Conservation (phyloP, 177 flowering plant species). For the Vitis hybrid region DNA sequence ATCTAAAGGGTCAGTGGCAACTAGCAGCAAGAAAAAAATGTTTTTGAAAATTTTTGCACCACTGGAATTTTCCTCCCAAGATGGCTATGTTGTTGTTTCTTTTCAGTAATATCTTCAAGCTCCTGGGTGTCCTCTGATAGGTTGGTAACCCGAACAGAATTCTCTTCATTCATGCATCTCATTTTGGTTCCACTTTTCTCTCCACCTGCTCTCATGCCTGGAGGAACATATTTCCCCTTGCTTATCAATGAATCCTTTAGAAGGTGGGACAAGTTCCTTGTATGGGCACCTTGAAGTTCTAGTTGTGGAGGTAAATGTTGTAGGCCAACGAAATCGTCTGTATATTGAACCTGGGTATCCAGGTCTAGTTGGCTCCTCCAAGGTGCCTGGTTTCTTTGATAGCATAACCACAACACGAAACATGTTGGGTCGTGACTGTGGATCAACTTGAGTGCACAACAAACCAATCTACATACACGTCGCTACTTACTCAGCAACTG, state of each 20-base stretch:
- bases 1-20: too few species aligned
- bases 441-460: slow-evolving; percentile 76
- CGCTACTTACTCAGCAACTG: slow-evolving; percentile 44
- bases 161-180: slow-evolving; percentile 88
- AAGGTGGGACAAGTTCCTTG: slow-evolving; percentile 70
- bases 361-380: slow-evolving; percentile 76
- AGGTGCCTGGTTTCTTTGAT: slow-evolving; percentile 51
- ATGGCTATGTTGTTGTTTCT: too few species aligned
- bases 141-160: slow-evolving; percentile 88
- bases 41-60: too few species aligned
- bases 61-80: too few species aligned
- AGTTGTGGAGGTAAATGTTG: slow-evolving; percentile 17
- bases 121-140: slow-evolving; percentile 90
- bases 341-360: slow-evolving; percentile 55
- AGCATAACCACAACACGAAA: slow-evolving; percentile 58
- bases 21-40: too few species aligned
- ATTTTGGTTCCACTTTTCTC: slow-evolving; percentile 67
- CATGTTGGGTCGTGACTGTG: slow-evolving; percentile 66
- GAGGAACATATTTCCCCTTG: slow-evolving; percentile 76
- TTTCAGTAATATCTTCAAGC: slow-evolving; percentile 35
- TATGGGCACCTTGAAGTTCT: slow-evolving; percentile 61
- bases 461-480: slow-evolving; percentile 76
- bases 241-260: slow-evolving; percentile 56
- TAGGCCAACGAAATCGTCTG: slow-evolving; percentile 28
- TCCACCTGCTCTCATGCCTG: slow-evolving; percentile 68